Evolutionary conservation across 257 asterid species (phyloP).

Genomic region (Linderniella brevidens): DNA sequence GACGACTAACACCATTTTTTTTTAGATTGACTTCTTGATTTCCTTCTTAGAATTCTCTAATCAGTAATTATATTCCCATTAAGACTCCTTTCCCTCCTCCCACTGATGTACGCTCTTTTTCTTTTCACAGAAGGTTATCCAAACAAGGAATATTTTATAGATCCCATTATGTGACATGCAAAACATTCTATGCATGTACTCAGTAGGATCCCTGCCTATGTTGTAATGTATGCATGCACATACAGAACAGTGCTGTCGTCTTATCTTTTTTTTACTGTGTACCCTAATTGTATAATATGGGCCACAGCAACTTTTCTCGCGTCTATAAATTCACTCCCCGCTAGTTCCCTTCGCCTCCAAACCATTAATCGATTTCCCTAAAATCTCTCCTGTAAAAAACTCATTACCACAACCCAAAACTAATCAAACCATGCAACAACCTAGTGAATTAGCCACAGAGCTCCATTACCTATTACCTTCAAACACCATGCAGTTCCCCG

Average conservation of each 20-base stretch:
- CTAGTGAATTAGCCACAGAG: constrained; percentile 31
- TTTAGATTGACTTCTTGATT: constrained; percentile 19
- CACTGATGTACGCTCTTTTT: constrained; percentile 17
- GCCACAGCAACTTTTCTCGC: constrained; percentile 14
- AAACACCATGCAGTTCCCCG: constrained; percentile 24
- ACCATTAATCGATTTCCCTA: constrained; percentile 3
- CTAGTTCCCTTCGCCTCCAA: constrained; percentile 18
- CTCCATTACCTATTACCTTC: constrained; percentile 36
- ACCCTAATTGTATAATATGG: constrained; percentile 15
- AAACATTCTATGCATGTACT: too few relatives aligned
- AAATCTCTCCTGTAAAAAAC: constrained; percentile 2
- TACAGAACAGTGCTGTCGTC: constrained; percentile 19
- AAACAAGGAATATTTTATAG: constrained; percentile 14
- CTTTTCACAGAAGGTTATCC: constrained; percentile 8
- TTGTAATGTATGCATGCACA: constrained; percentile 11
- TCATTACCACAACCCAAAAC: background rate
- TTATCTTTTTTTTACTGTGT: constrained; percentile 14
- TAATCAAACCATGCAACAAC: constrained; percentile 40
- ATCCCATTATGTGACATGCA: constrained; percentile 11
- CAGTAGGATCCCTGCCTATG: too few relatives aligned
- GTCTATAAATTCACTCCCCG: constrained; percentile 42
- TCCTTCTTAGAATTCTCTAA: constrained; percentile 12
- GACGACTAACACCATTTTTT: constrained; percentile 17
- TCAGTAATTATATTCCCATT: constrained; percentile 22
- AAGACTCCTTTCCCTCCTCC: constrained; percentile 8